Conservation (phyloP, 2,329 filamentous ascomycete species). For the Parastagonospora avenae region DNA sequence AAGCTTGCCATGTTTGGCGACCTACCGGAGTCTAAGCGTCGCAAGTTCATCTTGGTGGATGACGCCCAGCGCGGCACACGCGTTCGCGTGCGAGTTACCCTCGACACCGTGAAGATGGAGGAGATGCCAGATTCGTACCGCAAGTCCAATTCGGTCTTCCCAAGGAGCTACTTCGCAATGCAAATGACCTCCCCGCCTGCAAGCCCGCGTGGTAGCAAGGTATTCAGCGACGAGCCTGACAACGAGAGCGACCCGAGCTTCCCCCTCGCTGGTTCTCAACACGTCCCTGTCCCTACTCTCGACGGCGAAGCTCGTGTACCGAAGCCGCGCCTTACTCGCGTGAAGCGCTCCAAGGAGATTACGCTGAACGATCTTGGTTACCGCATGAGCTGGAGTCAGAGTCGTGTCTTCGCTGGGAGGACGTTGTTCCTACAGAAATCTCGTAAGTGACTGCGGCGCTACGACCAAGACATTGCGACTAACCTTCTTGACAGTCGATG, state of each 20-base stretch:
- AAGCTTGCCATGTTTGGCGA: slow-evolving; percentile 81
- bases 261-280: slow-evolving; percentile 52
- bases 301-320: slow-evolving; percentile 79
- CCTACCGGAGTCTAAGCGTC: slow-evolving; percentile 85
- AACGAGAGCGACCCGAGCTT: slow-evolving; percentile 52
- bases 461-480: slow-evolving; percentile 11
- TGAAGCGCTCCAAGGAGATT: slow-evolving; percentile 79
- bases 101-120: slow-evolving; percentile 92
- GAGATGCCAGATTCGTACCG: slow-evolving; percentile 97
- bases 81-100: slow-evolving; percentile 85
- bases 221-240: slow-evolving; percentile 68
- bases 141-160: slow-evolving; percentile 86
- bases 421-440: slow-evolving; percentile 90
- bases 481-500: slow-evolving; percentile 70
- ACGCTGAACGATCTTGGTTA: slow-evolving; percentile 91
- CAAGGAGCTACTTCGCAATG: slow-evolving; percentile 87
- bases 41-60: slow-evolving; percentile 96
- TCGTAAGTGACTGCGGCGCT: slow-evolving; percentile 65
- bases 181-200: slow-evolving; percentile 90
- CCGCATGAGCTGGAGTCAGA: slow-evolving; percentile 96
- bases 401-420: slow-evolving; percentile 83
- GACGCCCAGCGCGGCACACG: slow-evolving; percentile 76
- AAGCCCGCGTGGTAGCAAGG: slow-evolving; percentile 73
- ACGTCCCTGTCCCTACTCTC: slow-evolving; percentile 55
- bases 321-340: slow-evolving; percentile 74